Base-by-base conservation (phyloP, 805 yeast genomes). In the Metschnikowia sp. region DNA sequence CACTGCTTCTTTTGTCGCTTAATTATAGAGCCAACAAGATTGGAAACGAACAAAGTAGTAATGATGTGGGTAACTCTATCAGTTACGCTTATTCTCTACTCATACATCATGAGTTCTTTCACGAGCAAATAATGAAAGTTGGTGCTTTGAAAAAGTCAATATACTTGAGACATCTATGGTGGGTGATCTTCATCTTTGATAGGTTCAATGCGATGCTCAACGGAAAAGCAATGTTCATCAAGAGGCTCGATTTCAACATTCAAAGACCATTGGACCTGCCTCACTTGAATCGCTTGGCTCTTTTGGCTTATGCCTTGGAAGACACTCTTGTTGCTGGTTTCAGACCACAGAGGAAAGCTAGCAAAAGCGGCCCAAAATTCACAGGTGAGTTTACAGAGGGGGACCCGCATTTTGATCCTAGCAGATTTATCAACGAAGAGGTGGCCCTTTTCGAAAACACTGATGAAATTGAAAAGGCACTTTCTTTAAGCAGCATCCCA, bases 31-130 rank as follows among this genome's bases (percentile, higher is more conserved):
- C 51, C 42, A 58, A 56, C 46, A 54, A 53, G 40, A 49, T 45
- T 40, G 65, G 65, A 10, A 56, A 53, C 37, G 64, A 60, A 39
- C 59, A 55, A 44, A 54, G 59, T 42, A 51, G 57, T 22, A 55
- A 56, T 28, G 64, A 61, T 39, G 46, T 60, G 36, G 47, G 55
- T 3, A 57, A 57, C 37, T 49, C 54, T 13, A 50, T 56, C 42
- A 54, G 56, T 26, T 55, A 53, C 32, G 58, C 58, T 28, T 47
- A 53, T 34, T 54, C 60, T 10, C 47, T 57, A 3, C 52, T 56
- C 11, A 54, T 60, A 4, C 64, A 59, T 39, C 49, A 55, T 19
- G 46, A 51, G 26, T 51, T 48, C 30, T 53, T 53, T 41, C 61
- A 57, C 39, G 44, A 43, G 3, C 38, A 37, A 33, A 39, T 52